Evolutionary conservation across 441 rosid species (phyloP).

Genomic region (Bruguiera hainesii): DNA sequence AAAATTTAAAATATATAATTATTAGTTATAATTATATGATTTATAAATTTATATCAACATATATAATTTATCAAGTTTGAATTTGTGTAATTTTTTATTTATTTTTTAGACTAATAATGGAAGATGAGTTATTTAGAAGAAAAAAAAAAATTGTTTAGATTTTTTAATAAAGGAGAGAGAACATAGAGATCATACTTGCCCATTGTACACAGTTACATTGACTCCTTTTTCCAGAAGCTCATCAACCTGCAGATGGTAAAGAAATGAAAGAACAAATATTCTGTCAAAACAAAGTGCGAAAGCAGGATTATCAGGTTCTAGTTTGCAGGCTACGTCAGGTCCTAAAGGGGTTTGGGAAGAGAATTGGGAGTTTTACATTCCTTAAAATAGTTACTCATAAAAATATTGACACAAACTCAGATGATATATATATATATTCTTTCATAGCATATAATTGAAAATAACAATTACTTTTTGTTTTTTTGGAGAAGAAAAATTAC

Average conservation of each 20-base stretch:
- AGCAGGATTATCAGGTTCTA: too few relatives aligned
- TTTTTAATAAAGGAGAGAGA: neutral
- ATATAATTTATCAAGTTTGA: neutral
- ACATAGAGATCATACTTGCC: conserved; percentile 53
- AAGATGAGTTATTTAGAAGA: too few relatives aligned
- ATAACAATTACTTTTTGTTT: neutral
- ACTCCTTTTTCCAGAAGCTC: conserved; percentile 76
- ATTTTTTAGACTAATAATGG: too few relatives aligned
- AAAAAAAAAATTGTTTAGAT: too few relatives aligned
- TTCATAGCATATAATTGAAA: neutral
- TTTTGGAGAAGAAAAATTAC: neutral
- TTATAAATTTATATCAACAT: neutral
- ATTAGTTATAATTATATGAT: neutral
- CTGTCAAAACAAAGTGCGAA: too few relatives aligned
- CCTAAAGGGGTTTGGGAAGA: too few relatives aligned
- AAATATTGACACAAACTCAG: too few relatives aligned
- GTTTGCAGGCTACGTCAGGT: too few relatives aligned
- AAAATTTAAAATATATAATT: neutral
- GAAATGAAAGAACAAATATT: neutral
- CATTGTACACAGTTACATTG: conserved; percentile 77
- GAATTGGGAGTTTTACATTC: too few relatives aligned
- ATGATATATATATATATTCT: too few relatives aligned
- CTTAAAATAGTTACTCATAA: too few relatives aligned
- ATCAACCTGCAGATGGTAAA: conserved; percentile 52
- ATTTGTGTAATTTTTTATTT: neutral